Evolutionary conservation across 257 asterid genomes (phyloP).

Genomic region (Rehmannia glutinosa): DNA sequence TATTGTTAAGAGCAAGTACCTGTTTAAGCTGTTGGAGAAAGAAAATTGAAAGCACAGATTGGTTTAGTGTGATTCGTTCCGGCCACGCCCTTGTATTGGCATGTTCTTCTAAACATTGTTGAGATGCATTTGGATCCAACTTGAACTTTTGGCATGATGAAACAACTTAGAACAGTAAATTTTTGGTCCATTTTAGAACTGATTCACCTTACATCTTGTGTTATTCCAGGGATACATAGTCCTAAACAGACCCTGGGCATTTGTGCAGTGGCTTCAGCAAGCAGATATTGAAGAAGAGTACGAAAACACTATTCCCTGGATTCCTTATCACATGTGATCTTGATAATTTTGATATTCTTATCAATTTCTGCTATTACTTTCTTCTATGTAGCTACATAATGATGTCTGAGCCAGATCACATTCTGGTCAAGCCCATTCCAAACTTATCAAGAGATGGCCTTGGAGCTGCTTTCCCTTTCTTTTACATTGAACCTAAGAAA

Average conservation of each 20-base stretch:
- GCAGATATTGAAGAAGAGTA: conserved; percentile 90
- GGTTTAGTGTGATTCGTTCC: too few species aligned
- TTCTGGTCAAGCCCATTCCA: conserved; percentile 88
- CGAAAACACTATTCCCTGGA: too few species aligned
- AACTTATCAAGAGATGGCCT: conserved; percentile 67
- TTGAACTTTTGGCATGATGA: too few species aligned
- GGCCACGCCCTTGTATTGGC: too few species aligned
- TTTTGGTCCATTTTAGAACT: conserved; percentile 10
- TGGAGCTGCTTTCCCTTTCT: conserved; percentile 90
- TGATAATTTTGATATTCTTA: not conserved
- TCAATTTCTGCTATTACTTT: conserved; percentile 6
- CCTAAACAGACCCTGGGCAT: conserved; percentile 98
- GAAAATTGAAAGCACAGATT: not conserved
- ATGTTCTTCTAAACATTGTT: too few species aligned
- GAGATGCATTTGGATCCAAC: too few species aligned
- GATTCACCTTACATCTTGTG: conserved; percentile 11
- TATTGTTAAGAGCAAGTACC: not conserved
- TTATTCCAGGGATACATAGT: conserved; percentile 85
- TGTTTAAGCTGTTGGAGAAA: not conserved
- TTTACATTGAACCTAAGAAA: conserved; percentile 89
- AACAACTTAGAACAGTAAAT: not conserved
- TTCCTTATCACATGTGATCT: too few species aligned
- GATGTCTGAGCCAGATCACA: conserved; percentile 96
- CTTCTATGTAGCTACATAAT: conserved; percentile 64
- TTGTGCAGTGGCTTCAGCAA: conserved; percentile 98